These are phyloP conservation scores for Flaveria sonorensis DNA, from an alignment of 129 eudicot genomes.

Conservation along the genomic window DNA sequence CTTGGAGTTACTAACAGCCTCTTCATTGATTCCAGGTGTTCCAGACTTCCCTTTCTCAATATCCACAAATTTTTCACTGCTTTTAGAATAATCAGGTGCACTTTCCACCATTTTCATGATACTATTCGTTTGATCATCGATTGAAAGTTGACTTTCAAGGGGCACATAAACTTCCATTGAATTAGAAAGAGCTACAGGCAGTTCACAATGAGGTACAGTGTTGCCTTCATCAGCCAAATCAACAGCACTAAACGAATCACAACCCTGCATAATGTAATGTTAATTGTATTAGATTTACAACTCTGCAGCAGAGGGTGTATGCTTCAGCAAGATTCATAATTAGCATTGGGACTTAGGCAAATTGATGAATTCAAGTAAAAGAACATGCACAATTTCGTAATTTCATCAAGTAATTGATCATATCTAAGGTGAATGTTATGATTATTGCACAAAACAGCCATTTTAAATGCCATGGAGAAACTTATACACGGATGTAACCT, in stretches of 20 bases:
- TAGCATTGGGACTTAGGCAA: neutral
- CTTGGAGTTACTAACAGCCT: conserved; percentile 37
- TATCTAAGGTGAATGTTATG: neutral
- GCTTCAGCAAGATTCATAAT: neutral
- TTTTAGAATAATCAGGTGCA: conserved; percentile 39
- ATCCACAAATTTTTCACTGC: conserved; percentile 47
- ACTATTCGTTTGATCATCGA: conserved; percentile 34
- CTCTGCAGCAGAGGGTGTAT: neutral
- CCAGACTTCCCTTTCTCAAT: conserved; percentile 67
- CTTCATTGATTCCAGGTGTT: conserved; percentile 42
- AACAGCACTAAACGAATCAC: conserved; percentile 41
- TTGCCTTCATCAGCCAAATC: conserved; percentile 52
- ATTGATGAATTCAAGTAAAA: neutral
- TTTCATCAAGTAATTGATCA: neutral
- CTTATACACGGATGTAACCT: neutral
- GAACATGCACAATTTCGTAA: neutral
- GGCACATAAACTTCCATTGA: conserved; percentile 39
- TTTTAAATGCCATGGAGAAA: neutral
- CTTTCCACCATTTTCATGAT: conserved; percentile 41
- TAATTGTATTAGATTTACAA: neutral
- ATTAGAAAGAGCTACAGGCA: conserved; percentile 36
- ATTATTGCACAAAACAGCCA: neutral
- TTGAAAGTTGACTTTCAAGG: conserved; percentile 41
- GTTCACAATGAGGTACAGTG: conserved; percentile 36
- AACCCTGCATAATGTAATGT: conserved; percentile 46